A percentile compares a stretch with the other conserved stretches of the same genome.
These are phyloP conservation scores for Nicotiana tabacum DNA, from an alignment of 257 asterid species.

Conservation along the genomic window DNA sequence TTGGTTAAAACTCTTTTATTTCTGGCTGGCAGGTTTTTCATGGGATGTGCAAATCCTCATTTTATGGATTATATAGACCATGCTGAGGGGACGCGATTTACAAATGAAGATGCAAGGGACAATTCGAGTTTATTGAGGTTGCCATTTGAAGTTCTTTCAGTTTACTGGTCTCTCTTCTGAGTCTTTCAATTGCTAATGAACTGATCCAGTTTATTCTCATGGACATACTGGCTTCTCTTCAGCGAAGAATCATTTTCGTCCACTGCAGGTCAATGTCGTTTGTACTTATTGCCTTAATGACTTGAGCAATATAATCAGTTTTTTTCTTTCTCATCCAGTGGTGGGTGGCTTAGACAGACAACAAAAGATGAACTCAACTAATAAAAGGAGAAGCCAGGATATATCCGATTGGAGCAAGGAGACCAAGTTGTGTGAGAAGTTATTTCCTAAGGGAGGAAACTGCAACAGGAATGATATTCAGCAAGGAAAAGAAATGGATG, in stretches of 20 bases:
- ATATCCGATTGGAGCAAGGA: neutral
- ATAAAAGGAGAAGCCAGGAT: conserved; percentile 7
- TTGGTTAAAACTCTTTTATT: neutral
- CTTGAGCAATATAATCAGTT: conserved; percentile 4
- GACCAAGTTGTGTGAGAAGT: neutral
- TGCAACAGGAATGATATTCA: conserved; percentile 3
- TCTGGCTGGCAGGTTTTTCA: neutral
- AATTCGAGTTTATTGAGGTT: conserved; percentile 3
- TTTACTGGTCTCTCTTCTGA: neutral
- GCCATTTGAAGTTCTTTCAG: conserved; percentile 7
- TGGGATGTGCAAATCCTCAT: conserved; percentile 1
- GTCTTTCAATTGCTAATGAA: neutral
- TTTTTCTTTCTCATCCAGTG: neutral
- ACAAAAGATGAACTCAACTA: conserved; percentile 1
- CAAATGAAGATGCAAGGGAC: conserved; percentile 5
- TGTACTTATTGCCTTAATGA: neutral
- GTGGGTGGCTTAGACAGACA: neutral
- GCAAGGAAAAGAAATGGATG: neutral
- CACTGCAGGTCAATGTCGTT: conserved; percentile 1
- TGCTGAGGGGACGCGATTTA: neutral
- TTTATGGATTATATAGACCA: conserved; percentile 1
- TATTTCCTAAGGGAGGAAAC: neutral
- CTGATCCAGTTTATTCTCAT: neutral
- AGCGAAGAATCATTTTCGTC: neutral
- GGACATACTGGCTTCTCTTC: neutral